These are phyloP conservation scores for Monosporascus sp. DNA, from an alignment of 2,329 filamentous ascomycete species.

Conservation along the genomic window DNA sequence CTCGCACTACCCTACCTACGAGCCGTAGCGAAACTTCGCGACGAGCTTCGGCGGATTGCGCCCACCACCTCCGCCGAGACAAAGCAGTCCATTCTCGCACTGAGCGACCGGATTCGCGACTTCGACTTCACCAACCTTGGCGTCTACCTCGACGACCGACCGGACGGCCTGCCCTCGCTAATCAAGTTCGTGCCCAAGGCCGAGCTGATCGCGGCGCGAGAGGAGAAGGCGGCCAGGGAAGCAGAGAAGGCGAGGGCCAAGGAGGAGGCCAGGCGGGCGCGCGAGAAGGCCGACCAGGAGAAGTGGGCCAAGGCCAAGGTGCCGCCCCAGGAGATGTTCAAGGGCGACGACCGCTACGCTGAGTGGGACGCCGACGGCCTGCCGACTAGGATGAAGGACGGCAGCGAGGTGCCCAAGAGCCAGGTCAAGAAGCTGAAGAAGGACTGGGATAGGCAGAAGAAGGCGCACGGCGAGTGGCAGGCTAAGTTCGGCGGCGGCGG, in stretches of 20 bases:
- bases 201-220: constrained; percentile 52
- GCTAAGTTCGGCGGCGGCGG: constrained; percentile 15
- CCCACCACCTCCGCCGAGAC: constrained; percentile 40
- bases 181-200: constrained; percentile 60
- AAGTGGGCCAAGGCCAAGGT: constrained; percentile 55
- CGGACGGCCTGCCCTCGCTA: constrained; percentile 61
- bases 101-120: constrained; percentile 80
- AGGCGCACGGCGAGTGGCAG: constrained; percentile 63
- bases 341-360: constrained; percentile 53
- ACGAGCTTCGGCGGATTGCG: constrained; percentile 55
- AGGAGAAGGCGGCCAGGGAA: constrained; percentile 55
- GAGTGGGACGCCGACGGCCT: constrained; percentile 81
- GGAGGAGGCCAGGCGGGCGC: constrained; percentile 48
- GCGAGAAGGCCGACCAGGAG: constrained; percentile 47
- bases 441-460: constrained; percentile 88
- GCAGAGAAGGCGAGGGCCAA: constrained; percentile 54
- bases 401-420: constrained; percentile 75
- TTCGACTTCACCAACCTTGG: constrained; percentile 74
- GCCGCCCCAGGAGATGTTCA: constrained; percentile 52
- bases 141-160: constrained; percentile 82
- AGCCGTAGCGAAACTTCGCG: constrained; percentile 51
- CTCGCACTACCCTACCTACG: constrained; percentile 52
- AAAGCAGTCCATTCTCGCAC: constrained; percentile 66
- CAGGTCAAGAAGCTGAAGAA: constrained; percentile 78
- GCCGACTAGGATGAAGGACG: constrained; percentile 71